Conservation (phyloP, 2,329 filamentous ascomycete genomes). For the Byssothecium circinans region DNA sequence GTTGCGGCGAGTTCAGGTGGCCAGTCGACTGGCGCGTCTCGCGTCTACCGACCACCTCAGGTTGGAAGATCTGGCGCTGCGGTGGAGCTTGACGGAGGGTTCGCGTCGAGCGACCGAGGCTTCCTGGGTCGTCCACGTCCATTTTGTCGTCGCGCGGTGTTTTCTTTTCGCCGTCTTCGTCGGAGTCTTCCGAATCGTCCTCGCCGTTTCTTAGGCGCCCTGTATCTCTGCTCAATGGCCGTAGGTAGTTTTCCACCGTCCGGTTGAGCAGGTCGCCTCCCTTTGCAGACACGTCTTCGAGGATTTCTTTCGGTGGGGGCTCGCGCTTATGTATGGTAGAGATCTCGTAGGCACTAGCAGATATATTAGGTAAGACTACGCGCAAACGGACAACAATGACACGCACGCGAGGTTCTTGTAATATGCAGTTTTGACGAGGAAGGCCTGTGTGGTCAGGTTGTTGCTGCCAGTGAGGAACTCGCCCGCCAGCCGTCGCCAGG, state of each 20-base stretch:
- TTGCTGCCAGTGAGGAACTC: slow-evolving; percentile 74
- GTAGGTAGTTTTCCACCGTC: slow-evolving; percentile 73
- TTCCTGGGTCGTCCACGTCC: slow-evolving; percentile 53
- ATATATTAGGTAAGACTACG: slow-evolving; percentile 14
- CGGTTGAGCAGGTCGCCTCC: slow-evolving; percentile 77
- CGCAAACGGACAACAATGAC: background rate
- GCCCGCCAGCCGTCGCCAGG: slow-evolving; percentile 78
- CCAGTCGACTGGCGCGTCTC: slow-evolving; percentile 59
- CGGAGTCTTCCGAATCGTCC: slow-evolving; percentile 54
- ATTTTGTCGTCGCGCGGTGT: slow-evolving; percentile 57
- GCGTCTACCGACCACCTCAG: slow-evolving; percentile 67
- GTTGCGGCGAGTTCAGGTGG: slow-evolving; percentile 47
- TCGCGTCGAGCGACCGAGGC: slow-evolving; percentile 43
- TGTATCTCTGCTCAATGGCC: slow-evolving; percentile 51
- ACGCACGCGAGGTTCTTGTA: slow-evolving; percentile 80
- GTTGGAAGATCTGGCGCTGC: slow-evolving; percentile 81
- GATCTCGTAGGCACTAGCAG: slow-evolving; percentile 73
- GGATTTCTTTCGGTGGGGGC: slow-evolving; percentile 82
- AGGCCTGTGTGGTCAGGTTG: slow-evolving; percentile 81
- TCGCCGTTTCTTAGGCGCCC: slow-evolving; percentile 55
- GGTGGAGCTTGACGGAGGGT: slow-evolving; percentile 78
- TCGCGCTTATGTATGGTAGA: slow-evolving; percentile 74
- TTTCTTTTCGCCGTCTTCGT: slow-evolving; percentile 47
- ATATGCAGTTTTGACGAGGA: slow-evolving; percentile 83
- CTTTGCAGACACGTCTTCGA: slow-evolving; percentile 79